Conservation (phyloP, 768 basidiomycete genomes). For the Hydnomerulius pinastri region DNA sequence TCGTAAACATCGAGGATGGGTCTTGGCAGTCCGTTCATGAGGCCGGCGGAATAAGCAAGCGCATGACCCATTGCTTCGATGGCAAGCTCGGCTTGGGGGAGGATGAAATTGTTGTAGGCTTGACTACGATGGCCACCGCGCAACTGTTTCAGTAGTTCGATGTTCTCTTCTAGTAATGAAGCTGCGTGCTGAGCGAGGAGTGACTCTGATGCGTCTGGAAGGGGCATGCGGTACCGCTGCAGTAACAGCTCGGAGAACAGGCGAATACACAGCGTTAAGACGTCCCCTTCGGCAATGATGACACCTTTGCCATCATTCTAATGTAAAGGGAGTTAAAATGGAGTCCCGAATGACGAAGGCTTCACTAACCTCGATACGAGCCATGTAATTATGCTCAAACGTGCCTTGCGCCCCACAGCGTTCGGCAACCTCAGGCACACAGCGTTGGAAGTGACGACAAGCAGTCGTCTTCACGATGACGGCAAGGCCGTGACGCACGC, state of each 20-base stretch:
- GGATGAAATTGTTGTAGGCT: conserved; percentile 51
- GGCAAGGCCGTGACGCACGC: conserved; percentile 56
- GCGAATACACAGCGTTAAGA: conserved; percentile 54
- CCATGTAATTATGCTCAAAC: conserved; percentile 64
- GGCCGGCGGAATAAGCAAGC: conserved; percentile 57
- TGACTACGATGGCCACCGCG: conserved; percentile 30
- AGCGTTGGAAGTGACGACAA: conserved; percentile 54
- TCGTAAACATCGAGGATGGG: conserved; percentile 59
- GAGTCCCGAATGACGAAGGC: background rate
- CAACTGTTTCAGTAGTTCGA: conserved; percentile 36
- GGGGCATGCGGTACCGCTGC: conserved; percentile 52
- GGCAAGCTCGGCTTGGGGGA: conserved; percentile 54
- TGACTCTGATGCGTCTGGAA: conserved; percentile 43
- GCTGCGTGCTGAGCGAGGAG: conserved; percentile 53
- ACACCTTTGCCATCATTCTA: conserved; percentile 51
- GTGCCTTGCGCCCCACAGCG: conserved; percentile 68
- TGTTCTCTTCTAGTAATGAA: conserved; percentile 50
- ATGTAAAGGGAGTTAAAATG: background rate
- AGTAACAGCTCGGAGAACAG: conserved; percentile 61
- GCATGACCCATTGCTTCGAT: conserved; percentile 68
- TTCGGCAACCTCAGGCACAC: conserved; percentile 55
- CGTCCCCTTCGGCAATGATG: conserved; percentile 57
- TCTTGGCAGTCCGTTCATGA: conserved; percentile 43
- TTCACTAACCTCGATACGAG: conserved; percentile 48
- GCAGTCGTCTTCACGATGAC: conserved; percentile 58